Evolutionary conservation across 441 rosid species (phyloP), one percentile per base, ranked within the genome.

Genomic region (Mallotus repandus): DNA sequence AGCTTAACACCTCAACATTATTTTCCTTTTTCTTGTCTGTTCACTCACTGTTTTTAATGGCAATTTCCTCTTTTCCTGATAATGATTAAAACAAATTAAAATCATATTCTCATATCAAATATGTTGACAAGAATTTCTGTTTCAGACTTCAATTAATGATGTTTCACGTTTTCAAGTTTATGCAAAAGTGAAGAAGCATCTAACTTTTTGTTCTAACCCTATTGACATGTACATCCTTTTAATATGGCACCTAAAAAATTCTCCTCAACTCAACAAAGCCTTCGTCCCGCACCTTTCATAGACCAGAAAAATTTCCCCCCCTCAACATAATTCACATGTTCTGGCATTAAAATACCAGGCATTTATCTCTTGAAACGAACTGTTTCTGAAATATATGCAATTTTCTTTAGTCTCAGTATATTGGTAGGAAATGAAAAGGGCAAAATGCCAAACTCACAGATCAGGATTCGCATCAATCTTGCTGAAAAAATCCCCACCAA

Each of bases 391-490:
- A 69, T 19, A 21, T 41, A 69, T 43, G 54, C 57, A 43, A n/a
- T 19, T 14, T 41, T 2, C 0, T 11, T 19, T 25, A 3, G 38
- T 25, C 21, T n/a, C 66, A 60, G 25, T 18, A 70, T 45, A 45
- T 9, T 45, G 65, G 21, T 43, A 25, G 45, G 22, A 58, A 43
- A 22, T 2, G n/a, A 54, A 74, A 71, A 43, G 68, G 18, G 60
- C 35, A 11, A 49, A 52, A 25, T 63, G 46, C 69, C 76, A 58
- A 78, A 88, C 99, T 96, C 83, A 96, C 97, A 96, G 79, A 81
- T 96, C 99, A 67, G 99, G 99, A 74, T 96, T 93, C 21, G 98
- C 94, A 78, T 91, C 93, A 53, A 89, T 93, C 86, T 91, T 93
- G 86, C 80, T 84, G 87, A 89, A 96, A 79, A 96, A 93, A 83